Evolutionary conservation across 1,284 basidiomycete genomes (phyloP).

Genomic region (Leccinum glutinopallens): DNA sequence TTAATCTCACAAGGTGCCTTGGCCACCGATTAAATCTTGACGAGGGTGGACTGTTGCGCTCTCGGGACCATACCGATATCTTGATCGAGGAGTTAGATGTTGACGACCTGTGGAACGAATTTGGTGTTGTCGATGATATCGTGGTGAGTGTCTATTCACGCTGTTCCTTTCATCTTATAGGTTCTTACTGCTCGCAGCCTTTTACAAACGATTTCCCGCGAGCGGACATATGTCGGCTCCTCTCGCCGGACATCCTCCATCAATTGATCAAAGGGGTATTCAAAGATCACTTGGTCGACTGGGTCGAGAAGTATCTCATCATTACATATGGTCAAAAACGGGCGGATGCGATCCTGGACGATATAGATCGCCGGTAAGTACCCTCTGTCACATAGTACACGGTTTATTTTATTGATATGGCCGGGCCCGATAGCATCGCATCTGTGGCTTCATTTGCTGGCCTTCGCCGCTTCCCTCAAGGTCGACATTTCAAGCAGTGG

Average conservation of each 20-base stretch:
- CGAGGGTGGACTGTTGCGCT: neutral
- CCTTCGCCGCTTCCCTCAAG: neutral
- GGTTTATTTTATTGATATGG: neutral
- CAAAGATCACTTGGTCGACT: constrained; percentile 15
- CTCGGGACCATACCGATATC: neutral
- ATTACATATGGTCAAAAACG: neutral
- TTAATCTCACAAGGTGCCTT: neutral
- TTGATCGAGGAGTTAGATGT: neutral
- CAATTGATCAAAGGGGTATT: constrained; percentile 12
- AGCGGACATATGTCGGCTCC: constrained; percentile 16
- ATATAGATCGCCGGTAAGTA: neutral
- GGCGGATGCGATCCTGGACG: neutral
- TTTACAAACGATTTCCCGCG: constrained; percentile 17
- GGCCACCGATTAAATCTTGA: neutral
- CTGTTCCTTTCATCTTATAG: too few species aligned
- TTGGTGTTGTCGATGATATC: constrained; percentile 11
- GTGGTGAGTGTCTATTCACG: constrained; percentile 7
- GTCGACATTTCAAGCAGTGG: constrained; percentile 5
- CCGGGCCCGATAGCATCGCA: neutral
- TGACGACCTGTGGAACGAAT: constrained; percentile 8
- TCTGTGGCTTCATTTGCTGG: neutral
- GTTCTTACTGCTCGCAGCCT: neutral
- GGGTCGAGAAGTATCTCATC: constrained; percentile 13
- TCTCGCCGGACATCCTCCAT: constrained; percentile 15
- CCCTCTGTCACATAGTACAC: neutral